Percentiles rank a stretch among this genome's conserved stretches.
These are phyloP conservation scores for Senna siamea DNA, from an alignment of 306 rosid genomes.

Conservation along the genomic window DNA sequence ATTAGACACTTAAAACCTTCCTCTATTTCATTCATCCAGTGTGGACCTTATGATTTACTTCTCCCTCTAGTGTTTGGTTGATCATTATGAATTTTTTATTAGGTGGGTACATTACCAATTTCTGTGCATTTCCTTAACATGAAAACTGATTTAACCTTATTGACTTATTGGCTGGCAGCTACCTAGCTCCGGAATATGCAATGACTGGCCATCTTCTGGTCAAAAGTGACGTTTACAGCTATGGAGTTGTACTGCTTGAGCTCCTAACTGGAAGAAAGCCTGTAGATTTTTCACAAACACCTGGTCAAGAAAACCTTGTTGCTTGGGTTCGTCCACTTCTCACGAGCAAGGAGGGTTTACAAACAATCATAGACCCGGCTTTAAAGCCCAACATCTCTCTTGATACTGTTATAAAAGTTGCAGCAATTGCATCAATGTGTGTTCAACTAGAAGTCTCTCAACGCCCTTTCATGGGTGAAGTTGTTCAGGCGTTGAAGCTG, in stretches of 20 bases:
- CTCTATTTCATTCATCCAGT: no score
- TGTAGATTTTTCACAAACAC: conserved; percentile 84
- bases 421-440: conserved; percentile 84
- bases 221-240: conserved; percentile 97
- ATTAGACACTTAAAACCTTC: no score
- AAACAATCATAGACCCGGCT: conserved; percentile 69
- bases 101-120: conserved; percentile 3
- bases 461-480: conserved; percentile 83
- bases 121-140: conserved; percentile 27
- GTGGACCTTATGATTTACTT: no score
- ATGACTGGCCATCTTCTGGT: conserved; percentile 98
- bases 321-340: conserved; percentile 94
- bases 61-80: no score
- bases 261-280: conserved; percentile 95
- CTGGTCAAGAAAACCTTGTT: conserved; percentile 96
- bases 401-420: conserved; percentile 57
- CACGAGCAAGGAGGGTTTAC: conserved; percentile 70
- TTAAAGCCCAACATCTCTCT: conserved; percentile 55
- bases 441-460: conserved; percentile 72
- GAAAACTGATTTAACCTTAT: conserved; percentile 25
- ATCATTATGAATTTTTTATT: conserved; percentile 4
- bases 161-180: conserved; percentile 58
- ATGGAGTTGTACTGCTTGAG: conserved; percentile 97
- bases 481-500: conserved; percentile 75
- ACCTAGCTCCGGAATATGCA: conserved; percentile 97